These are phyloP conservation scores for Phoma sp. DNA, from an alignment of 2,329 filamentous ascomycete species.

Conservation along the genomic window DNA sequence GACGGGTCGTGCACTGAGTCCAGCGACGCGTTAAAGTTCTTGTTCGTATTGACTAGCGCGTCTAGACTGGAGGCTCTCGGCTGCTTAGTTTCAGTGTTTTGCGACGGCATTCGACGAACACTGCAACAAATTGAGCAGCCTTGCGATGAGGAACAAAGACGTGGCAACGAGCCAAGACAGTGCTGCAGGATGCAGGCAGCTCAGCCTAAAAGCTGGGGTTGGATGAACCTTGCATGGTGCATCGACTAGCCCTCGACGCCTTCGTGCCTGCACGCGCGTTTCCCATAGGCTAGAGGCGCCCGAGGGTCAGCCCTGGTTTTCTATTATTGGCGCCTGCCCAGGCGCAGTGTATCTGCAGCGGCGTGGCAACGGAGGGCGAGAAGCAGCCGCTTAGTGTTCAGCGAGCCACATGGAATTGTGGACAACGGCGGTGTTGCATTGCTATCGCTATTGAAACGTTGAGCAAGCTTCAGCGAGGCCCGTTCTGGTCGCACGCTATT, in stretches of 20 bases:
- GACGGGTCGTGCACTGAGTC: no score
- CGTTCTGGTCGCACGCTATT: constrained; percentile 5
- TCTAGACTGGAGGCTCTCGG: background rate
- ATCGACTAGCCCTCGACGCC: constrained; percentile 15
- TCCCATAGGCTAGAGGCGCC: constrained; percentile 23
- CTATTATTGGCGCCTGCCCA: constrained; percentile 2
- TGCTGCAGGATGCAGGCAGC: constrained; percentile 1
- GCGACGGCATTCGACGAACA: background rate
- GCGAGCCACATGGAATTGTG: background rate
- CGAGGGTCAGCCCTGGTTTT: background rate
- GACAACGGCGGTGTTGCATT: background rate
- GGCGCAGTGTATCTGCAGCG: background rate
- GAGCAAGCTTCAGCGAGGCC: background rate
- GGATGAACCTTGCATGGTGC: constrained; percentile 13
- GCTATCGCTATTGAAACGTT: background rate
- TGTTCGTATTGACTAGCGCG: background rate
- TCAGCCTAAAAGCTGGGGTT: constrained; percentile 15
- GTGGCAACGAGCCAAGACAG: background rate
- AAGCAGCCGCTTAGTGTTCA: background rate
- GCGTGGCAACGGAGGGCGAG: constrained; percentile 2
- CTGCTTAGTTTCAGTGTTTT: background rate
- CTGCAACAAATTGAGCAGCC: background rate
- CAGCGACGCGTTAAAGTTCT: background rate
- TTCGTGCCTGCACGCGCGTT: constrained; percentile 19
- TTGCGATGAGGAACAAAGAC: no score